A percentile compares a stretch with the other conserved stretches of the same genome.
phyloP scores from a whole-genome alignment of 1,284 basidiomycete species.

The Mycosarcoma maydis region DNA sequence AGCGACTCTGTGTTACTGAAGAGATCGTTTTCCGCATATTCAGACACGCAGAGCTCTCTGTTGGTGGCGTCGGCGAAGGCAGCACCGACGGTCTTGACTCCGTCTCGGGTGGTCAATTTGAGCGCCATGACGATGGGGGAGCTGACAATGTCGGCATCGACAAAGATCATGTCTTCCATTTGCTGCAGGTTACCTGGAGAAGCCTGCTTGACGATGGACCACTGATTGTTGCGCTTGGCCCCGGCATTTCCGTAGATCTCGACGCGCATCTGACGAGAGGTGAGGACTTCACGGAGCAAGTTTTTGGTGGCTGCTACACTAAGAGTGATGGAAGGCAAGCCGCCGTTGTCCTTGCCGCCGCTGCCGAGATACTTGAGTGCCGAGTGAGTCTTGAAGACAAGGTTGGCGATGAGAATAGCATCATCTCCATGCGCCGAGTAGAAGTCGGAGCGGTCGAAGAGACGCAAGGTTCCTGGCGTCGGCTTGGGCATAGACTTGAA shows the following conservation, averaged over 20 bases:
- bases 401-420: conserved; percentile 84
- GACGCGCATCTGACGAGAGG: conserved; percentile 87
- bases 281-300: conserved; percentile 89
- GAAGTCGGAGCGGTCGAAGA: conserved; percentile 74
- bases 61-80: conserved; percentile 72
- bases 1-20: conserved; percentile 97
- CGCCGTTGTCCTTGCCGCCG: conserved; percentile 42
- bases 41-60: conserved; percentile 74
- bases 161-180: conserved; percentile 92
- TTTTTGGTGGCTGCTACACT: conserved; percentile 83
- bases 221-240: conserved; percentile 75
- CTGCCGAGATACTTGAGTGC: conserved; percentile 64
- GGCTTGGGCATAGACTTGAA: conserved; percentile 51
- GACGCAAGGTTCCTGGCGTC: conserved; percentile 57
- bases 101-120: conserved; percentile 76
- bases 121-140: conserved; percentile 92
- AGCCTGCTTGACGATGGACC: conserved; percentile 80
- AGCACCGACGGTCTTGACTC: conserved; percentile 70
- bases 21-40: conserved; percentile 93
- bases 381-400: conserved; percentile 71
- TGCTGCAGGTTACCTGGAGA: conserved; percentile 94
- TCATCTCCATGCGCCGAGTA: conserved; percentile 90
- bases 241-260: conserved; percentile 76
- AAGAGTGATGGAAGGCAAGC: conserved; percentile 74
- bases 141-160: conserved; percentile 80